phyloP scores from a whole-genome alignment of 2,329 filamentous ascomycete species.

The Leptographium lundbergii region DNA sequence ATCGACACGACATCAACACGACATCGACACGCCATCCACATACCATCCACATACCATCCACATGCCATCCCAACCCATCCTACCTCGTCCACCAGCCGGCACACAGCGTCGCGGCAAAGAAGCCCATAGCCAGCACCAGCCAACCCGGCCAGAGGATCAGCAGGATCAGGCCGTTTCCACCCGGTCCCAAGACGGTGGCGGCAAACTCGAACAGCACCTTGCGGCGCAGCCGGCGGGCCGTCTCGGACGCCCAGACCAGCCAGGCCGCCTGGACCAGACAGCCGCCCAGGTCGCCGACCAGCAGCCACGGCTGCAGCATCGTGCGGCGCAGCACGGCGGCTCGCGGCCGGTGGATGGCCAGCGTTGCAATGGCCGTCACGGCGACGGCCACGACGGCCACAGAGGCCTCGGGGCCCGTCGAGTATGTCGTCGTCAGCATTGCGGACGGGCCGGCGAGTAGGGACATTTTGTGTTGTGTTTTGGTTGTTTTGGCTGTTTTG shows the following conservation, averaged over 20 bases:
- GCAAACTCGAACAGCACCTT: constrained; percentile 33
- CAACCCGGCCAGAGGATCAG: constrained; percentile 47
- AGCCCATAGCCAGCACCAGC: constrained; percentile 29
- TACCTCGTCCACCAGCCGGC: constrained; percentile 17
- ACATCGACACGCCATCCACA: no score
- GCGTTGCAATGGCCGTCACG: not conserved
- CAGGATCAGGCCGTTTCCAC: constrained; percentile 34
- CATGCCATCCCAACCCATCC: not conserved
- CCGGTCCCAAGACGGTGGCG: constrained; percentile 35
- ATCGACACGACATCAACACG: no score
- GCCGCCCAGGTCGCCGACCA: not conserved
- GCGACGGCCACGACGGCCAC: not conserved
- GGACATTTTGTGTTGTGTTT: not conserved
- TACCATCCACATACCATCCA: no score
- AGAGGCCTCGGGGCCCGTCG: not conserved
- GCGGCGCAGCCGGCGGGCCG: constrained; percentile 8
- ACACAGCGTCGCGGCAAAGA: constrained; percentile 21
- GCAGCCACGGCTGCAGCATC: not conserved
- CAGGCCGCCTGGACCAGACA: not conserved
- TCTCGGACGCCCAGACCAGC: constrained; percentile 3
- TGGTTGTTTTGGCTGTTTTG: not conserved
- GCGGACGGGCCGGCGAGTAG: not conserved
- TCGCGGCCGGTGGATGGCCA: not conserved
- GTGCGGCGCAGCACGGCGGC: not conserved
- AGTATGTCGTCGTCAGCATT: not conserved